Conservation (phyloP, 2,329 filamentous ascomycete genomes). For the Colletotrichum phormii region DNA sequence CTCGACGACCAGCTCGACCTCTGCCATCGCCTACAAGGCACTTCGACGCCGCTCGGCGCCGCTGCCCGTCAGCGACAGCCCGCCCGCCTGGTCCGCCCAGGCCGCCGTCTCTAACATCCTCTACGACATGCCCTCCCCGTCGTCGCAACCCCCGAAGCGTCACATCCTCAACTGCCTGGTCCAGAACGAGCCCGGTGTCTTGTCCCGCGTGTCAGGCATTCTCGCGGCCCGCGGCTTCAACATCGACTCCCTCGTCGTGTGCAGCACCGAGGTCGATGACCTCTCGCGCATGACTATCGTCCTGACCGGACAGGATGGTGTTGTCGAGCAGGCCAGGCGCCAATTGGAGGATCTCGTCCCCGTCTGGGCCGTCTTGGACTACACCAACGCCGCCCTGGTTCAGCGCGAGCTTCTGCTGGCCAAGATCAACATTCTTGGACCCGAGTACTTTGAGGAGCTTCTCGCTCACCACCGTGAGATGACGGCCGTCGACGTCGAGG, state of each 20-base stretch:
- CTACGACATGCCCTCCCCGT: constrained; percentile 94
- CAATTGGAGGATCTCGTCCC: constrained; percentile 97
- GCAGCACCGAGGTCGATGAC: constrained; percentile 96
- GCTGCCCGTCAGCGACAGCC: constrained; percentile 80
- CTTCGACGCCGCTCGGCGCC: constrained; percentile 90
- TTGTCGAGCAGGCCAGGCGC: constrained; percentile 94
- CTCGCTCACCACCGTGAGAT: constrained; percentile 96
- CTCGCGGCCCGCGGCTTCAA: constrained; percentile 97
- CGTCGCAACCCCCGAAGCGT: constrained; percentile 85
- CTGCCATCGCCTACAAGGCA: constrained; percentile 96
- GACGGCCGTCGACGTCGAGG: constrained; percentile 58
- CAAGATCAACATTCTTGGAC: constrained; percentile 96
- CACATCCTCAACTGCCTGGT: constrained; percentile 98
- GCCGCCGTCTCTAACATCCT: constrained; percentile 98
- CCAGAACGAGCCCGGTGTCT: constrained; percentile 97
- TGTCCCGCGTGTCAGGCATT: constrained; percentile 96
- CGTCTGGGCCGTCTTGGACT: constrained; percentile 98
- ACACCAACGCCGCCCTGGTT: constrained; percentile 90
- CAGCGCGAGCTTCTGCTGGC: constrained; percentile 95
- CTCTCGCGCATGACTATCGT: constrained; percentile 99
- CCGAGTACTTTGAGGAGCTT: constrained; percentile 98
- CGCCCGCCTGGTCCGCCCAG: constrained; percentile 87
- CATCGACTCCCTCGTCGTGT: constrained; percentile 97
- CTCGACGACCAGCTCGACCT: constrained; percentile 79
- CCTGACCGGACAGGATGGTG: constrained; percentile 93